Conservation (phyloP, 106 monocot genomes). For the Dendrobium catenatum region DNA sequence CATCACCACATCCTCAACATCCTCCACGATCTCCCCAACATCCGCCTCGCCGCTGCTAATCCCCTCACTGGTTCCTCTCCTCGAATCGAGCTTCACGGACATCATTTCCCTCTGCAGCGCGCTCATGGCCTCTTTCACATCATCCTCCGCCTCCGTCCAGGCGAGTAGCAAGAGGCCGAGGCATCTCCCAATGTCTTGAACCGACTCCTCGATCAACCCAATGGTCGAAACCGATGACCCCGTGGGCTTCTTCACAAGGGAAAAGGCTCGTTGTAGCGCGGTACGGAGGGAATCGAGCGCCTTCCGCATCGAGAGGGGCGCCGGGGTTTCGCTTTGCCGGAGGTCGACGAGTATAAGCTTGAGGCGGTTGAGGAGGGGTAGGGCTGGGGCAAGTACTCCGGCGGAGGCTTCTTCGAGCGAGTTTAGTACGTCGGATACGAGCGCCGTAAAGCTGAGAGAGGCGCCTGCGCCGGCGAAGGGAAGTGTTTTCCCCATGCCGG, state of each 20-base stretch:
- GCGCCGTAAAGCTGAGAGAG: neutral
- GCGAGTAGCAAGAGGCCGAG: conserved; percentile 27
- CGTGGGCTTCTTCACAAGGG: conserved; percentile 11
- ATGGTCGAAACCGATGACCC: neutral
- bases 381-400: conserved; percentile 6
- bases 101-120: conserved; percentile 27
- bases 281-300: conserved; percentile 8
- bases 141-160: conserved; percentile 21
- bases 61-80: neutral
- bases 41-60: neutral
- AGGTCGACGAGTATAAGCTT: conserved; percentile 6
- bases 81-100: conserved; percentile 6
- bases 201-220: conserved; percentile 11
- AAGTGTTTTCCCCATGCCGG: neutral
- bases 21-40: neutral
- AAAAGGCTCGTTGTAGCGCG: conserved; percentile 6
- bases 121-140: conserved; percentile 12
- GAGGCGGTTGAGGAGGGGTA: conserved; percentile 9
- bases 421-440: conserved; percentile 9
- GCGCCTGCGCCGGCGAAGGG: neutral
- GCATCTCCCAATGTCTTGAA: conserved; percentile 29
- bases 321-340: neutral
- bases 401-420: conserved; percentile 14
- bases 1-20: conserved; percentile 35
- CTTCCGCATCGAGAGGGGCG: conserved; percentile 6